These are phyloP conservation scores for Abelmoschus esculentus DNA, from an alignment of 345 rosid genomes.

Conservation along the genomic window DNA sequence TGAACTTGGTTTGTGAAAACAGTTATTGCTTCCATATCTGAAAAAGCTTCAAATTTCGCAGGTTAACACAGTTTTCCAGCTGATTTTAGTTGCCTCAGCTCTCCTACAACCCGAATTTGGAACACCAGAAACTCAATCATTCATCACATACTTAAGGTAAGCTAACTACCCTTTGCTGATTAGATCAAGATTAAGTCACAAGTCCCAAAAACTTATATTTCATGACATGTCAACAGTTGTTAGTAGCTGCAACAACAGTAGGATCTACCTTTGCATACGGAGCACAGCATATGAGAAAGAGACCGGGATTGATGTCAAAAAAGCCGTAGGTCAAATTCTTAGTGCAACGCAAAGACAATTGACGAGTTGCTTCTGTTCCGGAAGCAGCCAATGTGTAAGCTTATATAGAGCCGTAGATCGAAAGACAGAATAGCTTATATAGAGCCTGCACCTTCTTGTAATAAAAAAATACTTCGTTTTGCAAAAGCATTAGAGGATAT, in stretches of 20 bases:
- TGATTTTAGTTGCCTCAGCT: slow-evolving; percentile 79
- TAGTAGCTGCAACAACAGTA: slow-evolving; percentile 73
- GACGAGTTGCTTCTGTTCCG: too few species aligned
- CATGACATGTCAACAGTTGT: slow-evolving; percentile 37
- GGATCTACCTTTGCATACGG: slow-evolving; percentile 86
- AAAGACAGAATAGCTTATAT: too few species aligned
- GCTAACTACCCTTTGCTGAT: background rate
- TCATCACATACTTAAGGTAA: slow-evolving; percentile 75
- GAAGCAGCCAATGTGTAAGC: too few species aligned
- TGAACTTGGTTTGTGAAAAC: background rate
- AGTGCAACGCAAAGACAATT: too few species aligned
- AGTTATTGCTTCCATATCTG: background rate
- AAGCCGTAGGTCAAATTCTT: too few species aligned
- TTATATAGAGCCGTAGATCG: too few species aligned
- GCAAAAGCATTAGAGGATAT: too few species aligned
- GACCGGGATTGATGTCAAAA: slow-evolving; percentile 29
- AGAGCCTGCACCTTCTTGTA: too few species aligned
- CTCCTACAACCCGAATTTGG: slow-evolving; percentile 90
- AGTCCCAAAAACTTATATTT: slow-evolving; percentile 1
- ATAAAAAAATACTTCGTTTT: too few species aligned
- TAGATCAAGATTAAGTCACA: background rate
- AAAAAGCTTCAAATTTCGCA: slow-evolving; percentile 18
- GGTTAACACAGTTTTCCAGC: slow-evolving; percentile 93
- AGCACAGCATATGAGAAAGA: slow-evolving; percentile 48
- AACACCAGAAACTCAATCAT: slow-evolving; percentile 49